These are phyloP conservation scores for Heterobasidion annosum DNA, from an alignment of 1,284 basidiomycete species.

Conservation along the genomic window DNA sequence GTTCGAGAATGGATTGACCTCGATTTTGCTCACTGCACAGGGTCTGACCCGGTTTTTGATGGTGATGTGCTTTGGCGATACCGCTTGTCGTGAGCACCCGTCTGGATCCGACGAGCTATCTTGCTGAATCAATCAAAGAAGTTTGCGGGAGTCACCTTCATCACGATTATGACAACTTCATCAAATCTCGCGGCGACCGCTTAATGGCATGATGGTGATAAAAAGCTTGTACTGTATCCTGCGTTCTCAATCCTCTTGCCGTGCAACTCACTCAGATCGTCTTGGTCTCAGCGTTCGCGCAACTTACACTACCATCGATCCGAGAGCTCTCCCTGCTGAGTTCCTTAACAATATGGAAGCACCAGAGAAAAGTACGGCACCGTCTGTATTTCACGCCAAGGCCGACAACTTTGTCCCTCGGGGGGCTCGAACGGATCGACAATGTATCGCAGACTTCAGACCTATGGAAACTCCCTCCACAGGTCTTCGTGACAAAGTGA, in stretches of 20 bases:
- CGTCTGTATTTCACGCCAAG: constrained; percentile 17
- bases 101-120: background rate
- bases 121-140: background rate
- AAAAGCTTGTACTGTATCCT: constrained; percentile 10
- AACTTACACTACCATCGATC: too few relatives aligned
- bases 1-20: constrained; percentile 10
- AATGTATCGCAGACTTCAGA: constrained; percentile 15
- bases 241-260: constrained; percentile 15
- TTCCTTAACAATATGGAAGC: constrained; percentile 13
- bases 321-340: constrained; percentile 10
- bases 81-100: constrained; percentile 8
- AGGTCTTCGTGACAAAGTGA: constrained; percentile 13
- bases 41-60: constrained; percentile 18
- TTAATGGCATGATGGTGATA: constrained; percentile 14
- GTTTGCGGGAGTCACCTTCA: constrained; percentile 20
- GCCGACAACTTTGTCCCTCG: constrained; percentile 16
- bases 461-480: constrained; percentile 2
- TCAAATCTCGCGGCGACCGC: constrained; percentile 21
- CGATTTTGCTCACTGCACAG: constrained; percentile 18
- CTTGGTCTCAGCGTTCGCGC: too few relatives aligned
- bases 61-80: constrained; percentile 20
- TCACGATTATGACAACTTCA: constrained; percentile 22
- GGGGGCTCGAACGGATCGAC: constrained; percentile 21
- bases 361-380: constrained; percentile 2
- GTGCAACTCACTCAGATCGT: too few relatives aligned